Evolutionary conservation across 805 yeast species (phyloP).

Genomic region (Schwanniomyces vanrijiae): DNA sequence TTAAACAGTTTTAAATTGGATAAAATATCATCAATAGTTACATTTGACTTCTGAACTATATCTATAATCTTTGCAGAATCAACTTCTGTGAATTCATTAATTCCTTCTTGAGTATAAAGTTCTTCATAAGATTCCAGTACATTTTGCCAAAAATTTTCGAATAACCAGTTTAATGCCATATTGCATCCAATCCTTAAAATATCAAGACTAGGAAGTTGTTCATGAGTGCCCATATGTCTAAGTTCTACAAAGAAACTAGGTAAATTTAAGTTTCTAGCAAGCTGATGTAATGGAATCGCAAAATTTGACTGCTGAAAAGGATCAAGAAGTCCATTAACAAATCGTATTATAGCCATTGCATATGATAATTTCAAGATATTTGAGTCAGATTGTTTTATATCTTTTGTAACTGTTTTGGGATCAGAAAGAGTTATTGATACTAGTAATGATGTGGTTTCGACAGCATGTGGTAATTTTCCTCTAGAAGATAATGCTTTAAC

Average conservation of each 20-base stretch:
- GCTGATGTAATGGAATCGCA: conserved; percentile 74
- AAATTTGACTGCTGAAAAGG: conserved; percentile 76
- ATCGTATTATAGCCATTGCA: conserved; percentile 73
- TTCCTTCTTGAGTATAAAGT: conserved; percentile 18
- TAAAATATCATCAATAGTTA: conserved; percentile 16
- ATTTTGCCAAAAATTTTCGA: conserved; percentile 68
- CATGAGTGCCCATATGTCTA: conserved; percentile 91
- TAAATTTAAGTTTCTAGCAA: conserved; percentile 67
- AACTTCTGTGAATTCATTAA: conserved; percentile 9
- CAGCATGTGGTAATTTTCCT: conserved; percentile 69
- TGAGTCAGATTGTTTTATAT: conserved; percentile 20
- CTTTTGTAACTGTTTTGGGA: conserved; percentile 16
- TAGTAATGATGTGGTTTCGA: conserved; percentile 63
- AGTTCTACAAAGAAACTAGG: conserved; percentile 87
- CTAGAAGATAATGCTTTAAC: conserved; percentile 56
- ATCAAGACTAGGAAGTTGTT: conserved; percentile 68
- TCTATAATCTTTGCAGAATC: conserved; percentile 8
- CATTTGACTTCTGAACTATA: conserved; percentile 4
- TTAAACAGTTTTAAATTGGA: conserved; percentile 47
- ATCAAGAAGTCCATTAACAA: conserved; percentile 90
- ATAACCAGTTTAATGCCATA: conserved; percentile 75
- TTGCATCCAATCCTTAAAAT: conserved; percentile 60
- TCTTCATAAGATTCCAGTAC: conserved; percentile 15
- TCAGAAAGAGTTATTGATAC: conserved; percentile 50
- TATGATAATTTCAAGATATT: conserved; percentile 52